phyloP scores from a whole-genome alignment of 2,329 filamentous ascomycete genomes.

The Phialophora macrospora region DNA sequence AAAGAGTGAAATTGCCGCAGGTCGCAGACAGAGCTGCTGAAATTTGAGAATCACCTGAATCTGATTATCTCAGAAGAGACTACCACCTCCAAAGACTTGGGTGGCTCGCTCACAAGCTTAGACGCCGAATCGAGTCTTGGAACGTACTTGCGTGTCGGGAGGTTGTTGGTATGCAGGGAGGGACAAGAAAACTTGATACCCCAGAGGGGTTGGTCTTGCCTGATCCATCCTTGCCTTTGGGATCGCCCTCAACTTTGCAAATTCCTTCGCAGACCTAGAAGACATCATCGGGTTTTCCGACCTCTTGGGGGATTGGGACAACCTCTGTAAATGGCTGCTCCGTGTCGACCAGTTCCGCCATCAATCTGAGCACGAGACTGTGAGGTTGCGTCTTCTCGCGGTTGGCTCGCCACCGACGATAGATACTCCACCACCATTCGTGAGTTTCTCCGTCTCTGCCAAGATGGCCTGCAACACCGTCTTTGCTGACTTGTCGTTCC shows the following conservation, averaged over 20 bases:
- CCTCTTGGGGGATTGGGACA: slow-evolving; percentile 29
- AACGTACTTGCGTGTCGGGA: neutral
- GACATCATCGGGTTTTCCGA: slow-evolving; percentile 36
- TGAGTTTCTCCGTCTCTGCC: slow-evolving; percentile 59
- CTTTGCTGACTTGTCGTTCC: slow-evolving; percentile 50
- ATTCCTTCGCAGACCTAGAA: neutral
- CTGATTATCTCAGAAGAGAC: neutral
- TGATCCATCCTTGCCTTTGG: neutral
- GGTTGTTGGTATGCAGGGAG: neutral
- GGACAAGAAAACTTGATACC: neutral
- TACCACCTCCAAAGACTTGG: neutral
- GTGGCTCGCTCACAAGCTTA: neutral
- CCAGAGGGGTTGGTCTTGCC: neutral
- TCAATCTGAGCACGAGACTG: slow-evolving; percentile 14
- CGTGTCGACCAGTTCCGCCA: slow-evolving; percentile 30
- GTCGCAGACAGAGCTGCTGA: slow-evolving; percentile 10
- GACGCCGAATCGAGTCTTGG: neutral
- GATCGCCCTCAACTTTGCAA: neutral
- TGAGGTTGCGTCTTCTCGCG: slow-evolving; percentile 24
- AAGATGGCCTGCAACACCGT: slow-evolving; percentile 55
- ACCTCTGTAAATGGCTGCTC: slow-evolving; percentile 31
- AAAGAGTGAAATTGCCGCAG: neutral
- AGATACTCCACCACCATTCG: slow-evolving; percentile 59
- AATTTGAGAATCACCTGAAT: neutral
- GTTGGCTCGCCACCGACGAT: slow-evolving; percentile 46